A percentile compares a stretch with the other conserved stretches of the same genome.
Conservation (phyloP, 306 rosid genomes). For the Carpinus viminea region DNA sequence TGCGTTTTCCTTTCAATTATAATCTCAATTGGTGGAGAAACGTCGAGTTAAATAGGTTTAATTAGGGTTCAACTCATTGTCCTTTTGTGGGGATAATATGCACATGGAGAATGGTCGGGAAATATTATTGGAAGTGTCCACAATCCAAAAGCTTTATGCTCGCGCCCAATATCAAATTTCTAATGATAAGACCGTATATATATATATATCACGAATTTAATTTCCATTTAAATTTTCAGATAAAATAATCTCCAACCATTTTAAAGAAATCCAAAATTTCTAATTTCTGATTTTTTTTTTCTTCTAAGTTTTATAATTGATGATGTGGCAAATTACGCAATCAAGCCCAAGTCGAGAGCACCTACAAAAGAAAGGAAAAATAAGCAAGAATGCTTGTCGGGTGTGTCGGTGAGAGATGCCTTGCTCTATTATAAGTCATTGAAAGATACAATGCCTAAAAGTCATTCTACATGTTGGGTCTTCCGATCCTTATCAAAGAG, state of each 20-base stretch:
- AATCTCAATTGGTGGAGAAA: not conserved
- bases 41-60: not conserved
- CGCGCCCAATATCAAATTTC: not conserved
- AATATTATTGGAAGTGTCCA: not conserved
- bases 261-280: not conserved
- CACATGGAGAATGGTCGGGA: slow-evolving; percentile 3
- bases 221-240: not conserved
- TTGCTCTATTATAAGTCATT: no score
- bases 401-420: no score
- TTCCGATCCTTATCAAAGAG: no score
- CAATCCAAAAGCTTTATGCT: not conserved
- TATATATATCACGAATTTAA: not conserved
- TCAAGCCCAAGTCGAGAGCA: no score
- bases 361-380: no score
- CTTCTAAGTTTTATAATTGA: no score
- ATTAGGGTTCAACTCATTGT: not conserved
- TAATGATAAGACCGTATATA: not conserved
- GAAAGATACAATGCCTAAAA: no score
- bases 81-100: not conserved
- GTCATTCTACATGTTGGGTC: no score
- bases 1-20: not conserved
- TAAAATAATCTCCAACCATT: not conserved
- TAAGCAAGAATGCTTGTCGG: no score
- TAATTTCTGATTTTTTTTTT: no score
- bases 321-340: no score